Evolutionary conservation across 2,329 filamentous ascomycete genomes (phyloP), one percentile per base, ranked within the genome.

Genomic region (Dryadomyces sulphureus): DNA sequence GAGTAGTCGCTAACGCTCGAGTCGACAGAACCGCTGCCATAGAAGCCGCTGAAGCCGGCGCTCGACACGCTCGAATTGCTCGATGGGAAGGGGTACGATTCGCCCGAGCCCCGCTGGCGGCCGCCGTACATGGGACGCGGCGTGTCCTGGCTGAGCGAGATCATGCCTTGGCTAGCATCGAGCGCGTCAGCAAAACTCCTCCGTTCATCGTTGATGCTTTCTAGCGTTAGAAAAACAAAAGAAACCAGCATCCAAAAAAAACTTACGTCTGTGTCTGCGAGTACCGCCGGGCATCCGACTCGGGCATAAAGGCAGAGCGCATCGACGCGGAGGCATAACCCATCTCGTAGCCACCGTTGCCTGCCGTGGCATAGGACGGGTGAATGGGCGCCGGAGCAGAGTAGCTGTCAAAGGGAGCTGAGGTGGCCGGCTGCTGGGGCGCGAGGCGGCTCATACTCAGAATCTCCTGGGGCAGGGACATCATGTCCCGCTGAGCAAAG

Each of bases 111-210:
- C 52, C 87, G 74, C 48, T 75, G 73, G 48, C 79, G 69, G 49
- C 60, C 66, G 50, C 72, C 86, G 59, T 94, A 94, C 56, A 94
- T 86, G 60, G 90, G 92, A 51, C 89, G 73, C 12, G 89, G 87
- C 1, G 88, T 94, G 56, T 95, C 88, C 65, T 95, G 88, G 73
- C 86, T 94, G 75, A 96, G 84, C 34, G 88, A 87, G 22, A 95
- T 75, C 85, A 96, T 95, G 55, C 88, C 87, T 50, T 92, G 84
- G 60, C 88, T 89, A 21, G 89, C 89, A 61, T 95, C 90, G 47
- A 96, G 78, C 24, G 87, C 86, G 59, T 95, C 90, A 54, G 82
- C 85, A 61, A 89, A 93, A 55, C 80, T 82, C 55, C 81, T 62
- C 69, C 79, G 59, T 65, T 76, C 67, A 65, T 75, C 61, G 64